Percentiles rank a stretch among this genome's conserved stretches.
These are phyloP conservation scores for Candida andamanensis DNA, from an alignment of 805 yeast species.

Conservation along the genomic window DNA sequence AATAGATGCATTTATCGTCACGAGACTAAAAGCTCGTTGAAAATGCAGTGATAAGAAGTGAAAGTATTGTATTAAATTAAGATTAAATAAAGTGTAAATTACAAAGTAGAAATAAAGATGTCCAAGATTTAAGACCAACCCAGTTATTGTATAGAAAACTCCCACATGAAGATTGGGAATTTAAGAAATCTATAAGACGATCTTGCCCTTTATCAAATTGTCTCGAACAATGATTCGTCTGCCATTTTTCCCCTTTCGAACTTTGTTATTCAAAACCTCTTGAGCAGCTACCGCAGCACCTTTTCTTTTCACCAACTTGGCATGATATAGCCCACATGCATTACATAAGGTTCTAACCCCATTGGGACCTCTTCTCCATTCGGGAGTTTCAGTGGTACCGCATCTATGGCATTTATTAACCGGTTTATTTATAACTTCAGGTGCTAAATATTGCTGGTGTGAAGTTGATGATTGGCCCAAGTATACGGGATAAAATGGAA, in stretches of 20 bases:
- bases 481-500: conserved; percentile 10
- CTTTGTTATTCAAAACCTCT: conserved; percentile 40
- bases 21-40: too few species aligned
- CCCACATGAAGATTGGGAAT: too few species aligned
- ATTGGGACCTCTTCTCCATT: conserved; percentile 42
- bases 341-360: conserved; percentile 42
- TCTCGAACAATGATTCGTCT: conserved; percentile 34
- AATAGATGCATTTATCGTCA: too few species aligned
- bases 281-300: conserved; percentile 51
- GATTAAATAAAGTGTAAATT: too few species aligned
- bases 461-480: conserved; percentile 8
- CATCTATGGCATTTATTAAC: conserved; percentile 39
- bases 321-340: conserved; percentile 41
- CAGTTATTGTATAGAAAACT: too few species aligned
- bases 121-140: too few species aligned
- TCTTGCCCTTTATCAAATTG: too few species aligned
- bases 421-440: conserved; percentile 30
- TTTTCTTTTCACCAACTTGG: conserved; percentile 46
- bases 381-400: conserved; percentile 43
- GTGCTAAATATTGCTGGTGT: conserved; percentile 15
- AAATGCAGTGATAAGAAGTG: too few species aligned
- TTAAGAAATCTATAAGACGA: too few species aligned
- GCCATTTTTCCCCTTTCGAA: conserved; percentile 41
- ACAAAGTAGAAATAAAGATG: too few species aligned
- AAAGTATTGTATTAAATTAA: too few species aligned